phyloP scores from a whole-genome alignment of 2,329 filamentous ascomycete genomes.

The Fusarium armeniacum region DNA sequence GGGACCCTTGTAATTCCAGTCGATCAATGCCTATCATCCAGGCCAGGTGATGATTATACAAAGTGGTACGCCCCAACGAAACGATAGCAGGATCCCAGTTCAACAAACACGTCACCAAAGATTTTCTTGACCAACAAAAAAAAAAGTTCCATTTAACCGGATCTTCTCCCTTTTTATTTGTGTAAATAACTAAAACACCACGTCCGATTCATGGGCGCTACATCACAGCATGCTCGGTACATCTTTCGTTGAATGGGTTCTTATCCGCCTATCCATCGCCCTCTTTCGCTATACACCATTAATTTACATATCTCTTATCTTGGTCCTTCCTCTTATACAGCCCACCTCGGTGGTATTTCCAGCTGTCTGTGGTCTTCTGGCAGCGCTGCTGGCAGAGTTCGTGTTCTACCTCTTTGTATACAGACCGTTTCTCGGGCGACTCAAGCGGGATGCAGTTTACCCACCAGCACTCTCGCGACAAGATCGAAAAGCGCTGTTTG shows the following conservation, averaged over 20 bases:
- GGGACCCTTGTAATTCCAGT: conserved; percentile 27
- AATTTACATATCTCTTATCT: conserved; percentile 55
- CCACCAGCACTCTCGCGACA: conserved; percentile 59
- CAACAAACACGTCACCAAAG: conserved; percentile 39
- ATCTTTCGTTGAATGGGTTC: conserved; percentile 56
- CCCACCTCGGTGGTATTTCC: conserved; percentile 31
- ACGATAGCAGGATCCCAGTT: conserved; percentile 29
- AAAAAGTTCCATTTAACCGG: not conserved
- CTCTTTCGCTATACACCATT: conserved; percentile 61
- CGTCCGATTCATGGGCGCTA: conserved; percentile 6
- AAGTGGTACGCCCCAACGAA: conserved; percentile 35
- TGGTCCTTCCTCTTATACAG: conserved; percentile 43
- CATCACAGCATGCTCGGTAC: conserved; percentile 55
- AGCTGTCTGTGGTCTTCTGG: conserved; percentile 43
- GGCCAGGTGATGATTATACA: conserved; percentile 7
- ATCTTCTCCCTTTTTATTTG: not conserved
- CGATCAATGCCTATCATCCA: conserved; percentile 1
- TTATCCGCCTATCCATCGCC: conserved; percentile 62
- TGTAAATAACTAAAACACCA: not conserved
- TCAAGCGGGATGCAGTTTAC: conserved; percentile 58
- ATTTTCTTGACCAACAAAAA: not conserved
- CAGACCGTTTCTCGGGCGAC: conserved; percentile 57
- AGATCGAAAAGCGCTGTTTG: conserved; percentile 69
- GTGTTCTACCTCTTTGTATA: conserved; percentile 61
- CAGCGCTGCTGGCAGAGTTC: conserved; percentile 57